Percentiles rank a stretch among this genome's conserved stretches.
These are phyloP conservation scores for Sporothrix luriei DNA, from an alignment of 2,329 filamentous ascomycete genomes.

Conservation along the genomic window DNA sequence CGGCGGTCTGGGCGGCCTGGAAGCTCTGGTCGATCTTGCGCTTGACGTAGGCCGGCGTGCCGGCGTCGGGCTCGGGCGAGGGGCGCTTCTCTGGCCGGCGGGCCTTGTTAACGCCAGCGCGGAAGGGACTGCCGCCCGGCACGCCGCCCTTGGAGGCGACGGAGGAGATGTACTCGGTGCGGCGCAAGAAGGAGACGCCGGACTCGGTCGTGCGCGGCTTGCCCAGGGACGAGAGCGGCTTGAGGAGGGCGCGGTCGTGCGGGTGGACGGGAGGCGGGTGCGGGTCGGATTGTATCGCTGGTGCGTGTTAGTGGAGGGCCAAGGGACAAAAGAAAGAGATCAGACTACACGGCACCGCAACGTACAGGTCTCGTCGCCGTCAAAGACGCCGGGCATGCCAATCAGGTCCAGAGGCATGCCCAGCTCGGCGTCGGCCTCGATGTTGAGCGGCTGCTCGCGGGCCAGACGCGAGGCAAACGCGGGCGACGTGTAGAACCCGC, in stretches of 20 bases:
- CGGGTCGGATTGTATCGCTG: conserved; percentile 80
- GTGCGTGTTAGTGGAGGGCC: neutral
- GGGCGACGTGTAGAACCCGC: conserved; percentile 85
- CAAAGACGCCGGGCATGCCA: conserved; percentile 90
- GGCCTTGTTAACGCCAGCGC: conserved; percentile 33
- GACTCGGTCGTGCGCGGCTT: conserved; percentile 77
- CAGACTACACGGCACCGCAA: neutral
- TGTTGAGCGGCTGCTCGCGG: conserved; percentile 89
- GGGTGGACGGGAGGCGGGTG: conserved; percentile 74
- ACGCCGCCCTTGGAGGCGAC: conserved; percentile 51
- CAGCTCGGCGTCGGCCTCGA: conserved; percentile 95
- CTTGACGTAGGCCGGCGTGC: conserved; percentile 67
- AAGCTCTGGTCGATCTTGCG: conserved; percentile 68
- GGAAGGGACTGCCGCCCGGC: conserved; percentile 19
- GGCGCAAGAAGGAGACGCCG: conserved; percentile 88
- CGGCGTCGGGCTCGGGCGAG: conserved; percentile 49
- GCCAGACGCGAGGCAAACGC: conserved; percentile 87
- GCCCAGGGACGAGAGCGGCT: conserved; percentile 79
- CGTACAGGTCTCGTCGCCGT: conserved; percentile 91
- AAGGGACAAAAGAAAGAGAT: neutral
- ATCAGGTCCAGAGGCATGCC: conserved; percentile 97
- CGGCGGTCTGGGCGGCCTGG: conserved; percentile 55
- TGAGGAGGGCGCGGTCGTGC: conserved; percentile 79
- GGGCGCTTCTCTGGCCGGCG: conserved; percentile 50
- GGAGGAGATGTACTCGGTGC: conserved; percentile 91